Base-by-base conservation (phyloP, 2,329 filamentous ascomycete genomes). In the Helicocarpus griseus region DNA sequence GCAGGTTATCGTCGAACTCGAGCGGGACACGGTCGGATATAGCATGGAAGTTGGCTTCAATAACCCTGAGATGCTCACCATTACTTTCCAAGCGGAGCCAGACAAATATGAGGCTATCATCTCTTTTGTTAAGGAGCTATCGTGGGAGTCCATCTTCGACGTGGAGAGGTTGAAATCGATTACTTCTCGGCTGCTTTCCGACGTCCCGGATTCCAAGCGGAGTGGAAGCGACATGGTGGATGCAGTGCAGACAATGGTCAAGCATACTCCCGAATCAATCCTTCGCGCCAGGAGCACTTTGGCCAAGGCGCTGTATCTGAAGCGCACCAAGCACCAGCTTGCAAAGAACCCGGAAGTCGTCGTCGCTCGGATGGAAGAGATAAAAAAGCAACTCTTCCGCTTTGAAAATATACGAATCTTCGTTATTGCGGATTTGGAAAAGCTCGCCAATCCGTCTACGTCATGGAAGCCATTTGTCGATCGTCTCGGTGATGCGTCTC, bases 131-230 rank as follows among this genome's bases (percentile, higher is more conserved):
- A 83, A 83, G 19, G 86, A 87, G 11, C 79, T 97, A 68, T 85
- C 95, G 67, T 95, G 91, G 65, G 84, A 94, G 65, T 86, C 87
- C 36, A 77, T 96, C 48, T 95, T 97, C 62, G 91, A 97, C 61
- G 77, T 84, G 2, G 87, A 75, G 52, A 72, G 81, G 54, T 69
- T 85, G 21, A 74, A 77, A 48, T 75, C 80, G 1, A 78, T 80
- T 36, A 75, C 94, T 14, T 83, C 83, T 53, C 94, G 95, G 68
- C 81, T 94, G 43, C 77, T 96, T 17, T 89, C 90, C 2, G 91
- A 97, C 60, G 85, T 98, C 17, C 93, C 93, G 0, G 89, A 96
- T 63, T 77, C 83, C 49, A 98, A 97, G 75, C 87, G 93, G 39
- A 87, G 86, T 60, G 93, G 93, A 36, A 69, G 70, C 49, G 67